A percentile compares a stretch with the other conserved stretches of the same genome.
Conservation (phyloP, 2,329 filamentous ascomycete species). For the Cordyceps militaris region DNA sequence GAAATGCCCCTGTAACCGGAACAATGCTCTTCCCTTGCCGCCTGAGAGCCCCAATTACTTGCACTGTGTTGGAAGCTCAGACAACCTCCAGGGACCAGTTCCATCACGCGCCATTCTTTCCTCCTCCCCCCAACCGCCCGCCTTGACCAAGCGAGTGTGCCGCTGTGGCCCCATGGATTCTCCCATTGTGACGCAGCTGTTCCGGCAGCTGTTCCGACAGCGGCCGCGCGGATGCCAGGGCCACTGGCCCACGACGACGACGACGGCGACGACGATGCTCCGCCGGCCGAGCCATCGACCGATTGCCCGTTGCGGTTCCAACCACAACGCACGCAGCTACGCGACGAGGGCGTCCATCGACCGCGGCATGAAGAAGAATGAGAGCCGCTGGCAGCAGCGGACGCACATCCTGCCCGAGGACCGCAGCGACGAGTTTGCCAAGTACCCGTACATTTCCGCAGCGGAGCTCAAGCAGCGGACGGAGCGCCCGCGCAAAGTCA, state of each 20-base stretch:
- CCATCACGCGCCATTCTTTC: background rate
- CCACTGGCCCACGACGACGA: conserved; percentile 9
- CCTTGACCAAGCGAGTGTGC: background rate
- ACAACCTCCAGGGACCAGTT: background rate
- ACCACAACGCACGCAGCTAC: conserved; percentile 16
- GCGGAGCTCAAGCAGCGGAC: conserved; percentile 63
- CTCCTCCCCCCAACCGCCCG: background rate
- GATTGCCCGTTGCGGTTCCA: background rate
- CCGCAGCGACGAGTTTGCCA: conserved; percentile 69
- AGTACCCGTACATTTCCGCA: conserved; percentile 81
- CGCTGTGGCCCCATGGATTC: conserved; percentile 63
- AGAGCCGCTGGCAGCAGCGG: conserved; percentile 81
- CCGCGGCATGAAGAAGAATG: conserved; percentile 42
- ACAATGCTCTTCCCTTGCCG: conserved; percentile 11
- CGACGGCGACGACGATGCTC: conserved; percentile 8
- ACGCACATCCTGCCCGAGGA: conserved; percentile 68
- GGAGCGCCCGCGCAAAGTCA: conserved; percentile 77
- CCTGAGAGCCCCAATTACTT: background rate
- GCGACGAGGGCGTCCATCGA: conserved; percentile 25
- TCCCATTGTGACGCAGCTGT: conserved; percentile 67
- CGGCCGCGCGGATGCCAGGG: conserved; percentile 29
- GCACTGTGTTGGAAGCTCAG: background rate
- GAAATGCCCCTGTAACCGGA: background rate
- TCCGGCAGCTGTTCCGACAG: conserved; percentile 78
- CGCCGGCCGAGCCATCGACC: conserved; percentile 15